These are phyloP conservation scores for Komagataella pastoris DNA, from an alignment of 805 yeast genomes.

Conservation along the genomic window DNA sequence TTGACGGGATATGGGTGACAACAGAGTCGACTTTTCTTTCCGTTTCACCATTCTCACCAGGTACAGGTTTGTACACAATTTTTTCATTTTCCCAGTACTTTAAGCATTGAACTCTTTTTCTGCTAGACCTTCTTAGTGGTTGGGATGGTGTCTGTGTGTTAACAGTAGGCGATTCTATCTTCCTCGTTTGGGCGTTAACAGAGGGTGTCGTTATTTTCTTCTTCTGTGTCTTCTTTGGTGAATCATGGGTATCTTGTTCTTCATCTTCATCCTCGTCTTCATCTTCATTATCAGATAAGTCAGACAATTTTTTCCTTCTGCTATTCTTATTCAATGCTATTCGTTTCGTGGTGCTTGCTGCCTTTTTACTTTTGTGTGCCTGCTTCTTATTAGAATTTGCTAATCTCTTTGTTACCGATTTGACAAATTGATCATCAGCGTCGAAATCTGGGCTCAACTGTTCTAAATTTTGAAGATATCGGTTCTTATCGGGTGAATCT, in stretches of 20 bases:
- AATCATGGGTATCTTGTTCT: slow-evolving; percentile 9
- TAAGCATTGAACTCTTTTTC: slow-evolving; percentile 57
- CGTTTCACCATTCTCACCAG: slow-evolving; percentile 23
- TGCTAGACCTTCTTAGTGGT: slow-evolving; percentile 42
- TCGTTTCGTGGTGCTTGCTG: slow-evolving; percentile 16
- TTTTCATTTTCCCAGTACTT: slow-evolving; percentile 81
- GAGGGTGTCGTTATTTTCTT: slow-evolving; percentile 5
- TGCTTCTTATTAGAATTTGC: slow-evolving; percentile 2
- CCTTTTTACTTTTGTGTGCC: background rate
- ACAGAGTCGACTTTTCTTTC: background rate
- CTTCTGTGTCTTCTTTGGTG: slow-evolving; percentile 6
- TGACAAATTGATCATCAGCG: slow-evolving; percentile 2
- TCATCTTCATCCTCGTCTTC: slow-evolving; percentile 5
- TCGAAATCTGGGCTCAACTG: slow-evolving; percentile 7
- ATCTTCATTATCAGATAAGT: slow-evolving; percentile 1
- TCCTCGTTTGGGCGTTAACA: slow-evolving; percentile 4
- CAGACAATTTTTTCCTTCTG: slow-evolving; percentile 2
- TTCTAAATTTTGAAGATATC: slow-evolving; percentile 4
- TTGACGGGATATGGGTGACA: background rate
- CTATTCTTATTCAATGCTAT: slow-evolving; percentile 18
- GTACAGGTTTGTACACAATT: slow-evolving; percentile 35
- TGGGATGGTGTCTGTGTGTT: slow-evolving; percentile 1
- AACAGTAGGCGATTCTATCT: background rate
- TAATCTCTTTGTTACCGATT: background rate
- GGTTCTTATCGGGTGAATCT: slow-evolving; percentile 2